Percentiles rank a stretch among this genome's conserved stretches.
Evolutionary conservation across 257 asterid genomes (phyloP).

Genomic region (Solanum arcanum): DNA sequence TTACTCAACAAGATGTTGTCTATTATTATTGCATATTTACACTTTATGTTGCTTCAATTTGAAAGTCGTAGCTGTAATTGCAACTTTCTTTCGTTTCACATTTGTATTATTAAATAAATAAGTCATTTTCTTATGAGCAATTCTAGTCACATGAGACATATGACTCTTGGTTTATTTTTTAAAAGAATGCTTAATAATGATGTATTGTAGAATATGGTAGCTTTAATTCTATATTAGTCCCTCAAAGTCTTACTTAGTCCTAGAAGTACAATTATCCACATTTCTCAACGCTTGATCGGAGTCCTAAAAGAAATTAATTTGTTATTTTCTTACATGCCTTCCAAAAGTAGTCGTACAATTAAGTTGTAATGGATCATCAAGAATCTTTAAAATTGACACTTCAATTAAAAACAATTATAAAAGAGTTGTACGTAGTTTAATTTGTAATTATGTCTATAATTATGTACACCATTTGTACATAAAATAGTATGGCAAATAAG

Average conservation of each 20-base stretch:
- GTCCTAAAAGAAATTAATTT: neutral
- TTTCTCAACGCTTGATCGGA: neutral
- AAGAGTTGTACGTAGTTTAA: neutral
- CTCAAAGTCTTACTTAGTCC: neutral
- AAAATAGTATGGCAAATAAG: neutral
- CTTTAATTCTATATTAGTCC: neutral
- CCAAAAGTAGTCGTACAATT: neutral
- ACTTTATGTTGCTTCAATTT: neutral
- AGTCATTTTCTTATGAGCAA: neutral
- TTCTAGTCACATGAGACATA: neutral
- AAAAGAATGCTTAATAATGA: neutral
- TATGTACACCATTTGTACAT: neutral
- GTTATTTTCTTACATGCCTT: neutral
- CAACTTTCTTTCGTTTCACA: neutral
- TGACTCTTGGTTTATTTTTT: neutral
- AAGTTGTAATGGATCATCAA: neutral
- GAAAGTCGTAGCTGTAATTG: neutral
- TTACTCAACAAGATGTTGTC: neutral
- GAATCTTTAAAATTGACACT: neutral
- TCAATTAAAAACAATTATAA: neutral
- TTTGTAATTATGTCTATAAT: neutral
- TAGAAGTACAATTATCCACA: neutral
- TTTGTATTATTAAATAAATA: neutral
- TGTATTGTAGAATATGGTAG: neutral
- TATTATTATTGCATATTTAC: neutral